Base-by-base conservation (phyloP, 2,329 filamentous ascomycete species). In the Botrytis medusae region DNA sequence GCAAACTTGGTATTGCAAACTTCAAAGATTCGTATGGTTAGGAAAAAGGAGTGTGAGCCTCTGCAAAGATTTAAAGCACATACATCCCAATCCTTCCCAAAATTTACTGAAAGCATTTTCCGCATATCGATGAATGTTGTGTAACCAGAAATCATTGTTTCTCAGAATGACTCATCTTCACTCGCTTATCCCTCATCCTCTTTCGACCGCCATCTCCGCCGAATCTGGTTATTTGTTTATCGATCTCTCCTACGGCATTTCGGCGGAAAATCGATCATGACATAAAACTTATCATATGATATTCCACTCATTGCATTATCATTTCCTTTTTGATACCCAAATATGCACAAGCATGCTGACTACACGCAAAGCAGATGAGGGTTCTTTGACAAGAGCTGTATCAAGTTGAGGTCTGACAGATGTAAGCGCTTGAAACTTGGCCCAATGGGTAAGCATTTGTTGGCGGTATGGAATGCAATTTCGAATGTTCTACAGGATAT, bases 141-240 rank as follows among this genome's bases (percentile, higher is more conserved):
- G 37, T 29, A 42, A 44, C 25, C 25, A 6, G 14, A 63, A 65
- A 29, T 48, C 44, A 51, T 67, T 32, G 22, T 32, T 51, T n/a
- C 44, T 37, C 63, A 40, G 32, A 37, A 37, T 67, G 44, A 67
- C 63, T 67, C 63, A 67, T 51, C 14, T 5, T 46, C 18, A 48
- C 29, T 51, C 7, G 48, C 48, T 14, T n/a, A 54, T 54, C 22
- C 46, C 48, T 14, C 18, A 18, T 29, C 7, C 16, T 57, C 29
- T 57, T 42, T 57, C 65, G 34, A 42, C 48, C 65, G 18, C n/a
- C 46, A 42, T 57, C 48, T 54, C 63, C 44, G 32, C 62, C 64
- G 32, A n/a, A 51, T 32, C 10, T 67, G 16, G 10, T 4, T 2
- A 20, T n/a, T 9, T 34, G 6, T 16, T 48, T 5, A 14, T 29